phyloP scores from a whole-genome alignment of 495 filamentous ascomycete genomes.

The Penicillium roqueforti region DNA sequence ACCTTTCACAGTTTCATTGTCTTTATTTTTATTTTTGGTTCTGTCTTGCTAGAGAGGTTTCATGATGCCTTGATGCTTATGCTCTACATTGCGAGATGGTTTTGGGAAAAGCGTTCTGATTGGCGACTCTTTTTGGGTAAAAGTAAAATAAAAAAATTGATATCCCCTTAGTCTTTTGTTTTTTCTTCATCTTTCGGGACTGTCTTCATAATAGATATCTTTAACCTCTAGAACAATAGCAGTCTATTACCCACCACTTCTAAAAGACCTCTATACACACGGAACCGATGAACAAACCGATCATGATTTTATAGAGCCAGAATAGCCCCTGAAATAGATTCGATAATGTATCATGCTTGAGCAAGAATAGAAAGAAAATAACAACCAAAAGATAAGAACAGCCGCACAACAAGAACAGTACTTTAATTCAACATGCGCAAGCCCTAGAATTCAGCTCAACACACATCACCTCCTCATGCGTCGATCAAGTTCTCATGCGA shows the following conservation, averaged over 20 bases:
- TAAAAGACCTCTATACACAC: background rate
- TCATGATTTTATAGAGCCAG: background rate
- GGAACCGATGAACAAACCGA: background rate
- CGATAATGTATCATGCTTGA: slow-evolving; percentile 1
- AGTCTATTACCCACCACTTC: too few relatives aligned
- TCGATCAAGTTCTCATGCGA: slow-evolving; percentile 66
- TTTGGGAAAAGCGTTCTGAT: background rate
- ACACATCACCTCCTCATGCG: slow-evolving; percentile 16
- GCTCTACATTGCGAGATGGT: background rate
- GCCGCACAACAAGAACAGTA: slow-evolving; percentile 1
- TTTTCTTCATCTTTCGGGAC: background rate
- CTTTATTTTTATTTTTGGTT: background rate
- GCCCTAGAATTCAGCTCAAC: background rate
- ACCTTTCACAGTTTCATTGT: background rate
- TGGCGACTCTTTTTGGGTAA: background rate
- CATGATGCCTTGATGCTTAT: background rate
- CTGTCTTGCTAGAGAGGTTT: background rate
- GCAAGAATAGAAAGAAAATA: background rate
- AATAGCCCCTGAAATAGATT: background rate
- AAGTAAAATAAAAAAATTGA: background rate
- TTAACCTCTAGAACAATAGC: background rate
- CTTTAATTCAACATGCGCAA: background rate
- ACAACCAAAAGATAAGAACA: background rate
- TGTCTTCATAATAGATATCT: background rate
- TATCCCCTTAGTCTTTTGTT: background rate